Evolutionary conservation across 176 grass and related monocot genomes (phyloP).

Genomic region (Triticum urartu): DNA sequence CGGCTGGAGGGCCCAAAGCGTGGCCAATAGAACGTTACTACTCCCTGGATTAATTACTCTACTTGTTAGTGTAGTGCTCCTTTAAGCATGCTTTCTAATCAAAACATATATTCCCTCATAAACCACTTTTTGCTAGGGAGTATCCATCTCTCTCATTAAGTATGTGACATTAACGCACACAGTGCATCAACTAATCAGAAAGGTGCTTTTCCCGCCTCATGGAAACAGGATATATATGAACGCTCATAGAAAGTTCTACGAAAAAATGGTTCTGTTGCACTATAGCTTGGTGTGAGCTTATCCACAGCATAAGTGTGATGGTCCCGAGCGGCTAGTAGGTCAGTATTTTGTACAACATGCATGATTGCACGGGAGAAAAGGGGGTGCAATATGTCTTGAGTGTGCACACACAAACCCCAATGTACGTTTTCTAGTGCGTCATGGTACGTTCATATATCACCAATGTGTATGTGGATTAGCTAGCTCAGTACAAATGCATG

Average conservation of each 20-base stretch:
- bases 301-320: background rate
- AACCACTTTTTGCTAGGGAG: slow-evolving; percentile 26
- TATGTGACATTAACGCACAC: background rate
- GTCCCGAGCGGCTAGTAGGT: background rate
- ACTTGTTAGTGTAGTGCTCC: slow-evolving; percentile 1
- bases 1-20: background rate
- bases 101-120: slow-evolving; percentile 43
- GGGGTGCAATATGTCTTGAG: slow-evolving; percentile 26
- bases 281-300: slow-evolving; percentile 32
- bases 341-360: slow-evolving; percentile 1
- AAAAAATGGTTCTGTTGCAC: background rate
- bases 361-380: background rate
- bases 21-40: background rate
- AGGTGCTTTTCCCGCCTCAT: background rate
- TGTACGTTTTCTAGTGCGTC: background rate
- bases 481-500: no score
- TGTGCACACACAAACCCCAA: background rate
- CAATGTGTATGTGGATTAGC: no score
- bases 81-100: slow-evolving; percentile 34
- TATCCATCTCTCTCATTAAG: slow-evolving; percentile 32
- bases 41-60: slow-evolving; percentile 4
- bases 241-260: background rate
- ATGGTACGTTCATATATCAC: background rate
- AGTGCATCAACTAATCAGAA: background rate
- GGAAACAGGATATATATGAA: background rate